phyloP scores from a whole-genome alignment of 495 filamentous ascomycete species.

The Echria macrotheca region DNA sequence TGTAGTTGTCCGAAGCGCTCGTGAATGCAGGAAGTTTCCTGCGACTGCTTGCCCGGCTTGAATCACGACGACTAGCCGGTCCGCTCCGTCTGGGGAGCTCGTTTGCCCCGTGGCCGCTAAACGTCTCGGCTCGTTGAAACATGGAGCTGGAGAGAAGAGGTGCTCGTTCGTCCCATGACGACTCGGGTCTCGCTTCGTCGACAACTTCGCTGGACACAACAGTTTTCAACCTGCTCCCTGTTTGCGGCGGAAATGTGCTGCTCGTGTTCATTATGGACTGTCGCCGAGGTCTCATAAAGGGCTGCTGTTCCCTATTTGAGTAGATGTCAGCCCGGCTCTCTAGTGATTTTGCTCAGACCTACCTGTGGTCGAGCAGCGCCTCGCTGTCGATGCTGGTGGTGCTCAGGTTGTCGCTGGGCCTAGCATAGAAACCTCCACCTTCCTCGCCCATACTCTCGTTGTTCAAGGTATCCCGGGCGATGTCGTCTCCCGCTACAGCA shows the following conservation, averaged over 20 bases:
- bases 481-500: conserved; percentile 44
- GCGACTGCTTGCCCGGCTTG: conserved; percentile 36
- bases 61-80: conserved; percentile 33
- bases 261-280: conserved; percentile 39
- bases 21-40: conserved; percentile 30
- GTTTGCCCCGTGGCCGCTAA: conserved; percentile 34
- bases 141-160: conserved; percentile 46
- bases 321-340: no score
- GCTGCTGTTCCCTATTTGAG: conserved; percentile 65
- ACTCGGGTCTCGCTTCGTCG: conserved; percentile 35
- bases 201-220: conserved; percentile 29
- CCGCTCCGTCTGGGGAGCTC: conserved; percentile 23
- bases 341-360: no score
- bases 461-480: conserved; percentile 30
- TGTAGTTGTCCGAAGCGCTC: conserved; percentile 48
- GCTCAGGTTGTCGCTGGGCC: conserved; percentile 57
- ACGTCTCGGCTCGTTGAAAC: conserved; percentile 25
- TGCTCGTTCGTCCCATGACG: conserved; percentile 47
- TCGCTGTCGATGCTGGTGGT: conserved; percentile 79
- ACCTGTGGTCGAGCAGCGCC: conserved; percentile 76
- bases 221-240: conserved; percentile 28
- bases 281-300: conserved; percentile 61
- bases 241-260: conserved; percentile 34
- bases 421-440: conserved; percentile 51
- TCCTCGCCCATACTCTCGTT: conserved; percentile 30